Conservation (phyloP, 768 basidiomycete species). For the Serpula lacrymans region DNA sequence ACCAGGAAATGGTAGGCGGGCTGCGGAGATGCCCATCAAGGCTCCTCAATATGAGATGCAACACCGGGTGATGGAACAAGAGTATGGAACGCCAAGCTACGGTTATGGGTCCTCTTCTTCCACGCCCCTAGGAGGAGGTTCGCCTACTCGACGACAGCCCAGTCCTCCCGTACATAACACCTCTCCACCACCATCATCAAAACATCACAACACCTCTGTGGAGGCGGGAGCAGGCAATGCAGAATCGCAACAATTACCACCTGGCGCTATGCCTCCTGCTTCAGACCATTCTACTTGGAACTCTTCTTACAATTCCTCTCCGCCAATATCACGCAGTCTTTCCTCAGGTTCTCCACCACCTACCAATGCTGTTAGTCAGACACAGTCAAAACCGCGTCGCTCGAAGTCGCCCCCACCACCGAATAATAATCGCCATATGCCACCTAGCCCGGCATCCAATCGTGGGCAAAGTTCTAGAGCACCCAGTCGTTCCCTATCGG, state of each 20-base stretch:
- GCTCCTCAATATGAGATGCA: constrained; percentile 95
- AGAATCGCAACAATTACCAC: constrained; percentile 46
- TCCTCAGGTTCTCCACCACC: constrained; percentile 35
- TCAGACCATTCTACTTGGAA: constrained; percentile 28
- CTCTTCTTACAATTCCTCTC: constrained; percentile 20
- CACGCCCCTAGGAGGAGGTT: constrained; percentile 16
- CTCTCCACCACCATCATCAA: constrained; percentile 29
- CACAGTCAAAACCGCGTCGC: constrained; percentile 33
- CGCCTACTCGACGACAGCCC: constrained; percentile 21
- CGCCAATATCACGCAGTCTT: constrained; percentile 18
- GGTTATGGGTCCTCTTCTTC: constrained; percentile 23
- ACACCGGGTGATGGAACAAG: constrained; percentile 88
- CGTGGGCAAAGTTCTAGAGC: constrained; percentile 29
- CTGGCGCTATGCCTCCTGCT: constrained; percentile 60
- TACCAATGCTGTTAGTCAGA: constrained; percentile 19
- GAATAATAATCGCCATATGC: constrained; percentile 35
- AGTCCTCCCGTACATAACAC: constrained; percentile 24
- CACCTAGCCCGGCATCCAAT: constrained; percentile 22
- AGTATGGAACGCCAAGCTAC: constrained; percentile 50
- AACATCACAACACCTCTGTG: constrained; percentile 17
- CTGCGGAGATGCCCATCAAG: constrained; percentile 83
- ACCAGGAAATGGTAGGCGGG: constrained; percentile 48
- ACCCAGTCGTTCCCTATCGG: constrained; percentile 70
- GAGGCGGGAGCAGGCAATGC: constrained; percentile 14
- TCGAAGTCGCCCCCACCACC: constrained; percentile 55